phyloP scores from a whole-genome alignment of 495 filamentous ascomycete species.

The Trichoderma virens region DNA sequence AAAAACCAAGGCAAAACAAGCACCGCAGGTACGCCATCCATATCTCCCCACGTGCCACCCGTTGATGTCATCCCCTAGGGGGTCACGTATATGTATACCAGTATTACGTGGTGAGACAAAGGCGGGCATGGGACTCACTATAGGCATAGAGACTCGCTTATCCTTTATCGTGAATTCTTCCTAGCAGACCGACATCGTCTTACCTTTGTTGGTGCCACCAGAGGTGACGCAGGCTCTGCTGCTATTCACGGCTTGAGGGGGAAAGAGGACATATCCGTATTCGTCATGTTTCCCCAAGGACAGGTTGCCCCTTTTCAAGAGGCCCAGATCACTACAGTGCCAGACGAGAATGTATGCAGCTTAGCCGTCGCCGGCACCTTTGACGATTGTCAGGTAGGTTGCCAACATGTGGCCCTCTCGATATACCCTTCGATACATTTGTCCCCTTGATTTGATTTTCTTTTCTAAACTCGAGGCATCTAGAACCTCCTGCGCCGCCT shows the following conservation, averaged over 20 bases:
- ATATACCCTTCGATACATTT: not conserved
- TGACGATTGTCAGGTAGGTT: slow-evolving; percentile 77
- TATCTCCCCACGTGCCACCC: not conserved
- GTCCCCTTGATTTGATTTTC: not conserved
- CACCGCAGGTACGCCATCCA: slow-evolving; percentile 18
- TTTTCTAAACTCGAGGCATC: not conserved
- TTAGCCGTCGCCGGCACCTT: slow-evolving; percentile 79
- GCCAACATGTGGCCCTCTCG: not conserved
- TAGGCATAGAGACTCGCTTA: not conserved
- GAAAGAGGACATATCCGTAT: slow-evolving; percentile 90
- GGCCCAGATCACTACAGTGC: slow-evolving; percentile 87
- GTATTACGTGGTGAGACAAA: not conserved
- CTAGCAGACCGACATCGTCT: slow-evolving; percentile 64
- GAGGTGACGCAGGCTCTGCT: slow-evolving; percentile 88
- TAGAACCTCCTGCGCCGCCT: slow-evolving; percentile 87
- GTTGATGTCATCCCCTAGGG: not conserved
- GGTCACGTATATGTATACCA: not conserved
- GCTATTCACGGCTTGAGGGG: slow-evolving; percentile 95
- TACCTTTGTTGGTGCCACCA: slow-evolving; percentile 88
- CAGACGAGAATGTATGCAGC: slow-evolving; percentile 84
- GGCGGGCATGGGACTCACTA: not conserved
- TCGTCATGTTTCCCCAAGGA: slow-evolving; percentile 81
- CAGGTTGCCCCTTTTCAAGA: slow-evolving; percentile 80
- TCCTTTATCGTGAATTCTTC: slow-evolving; percentile 5
- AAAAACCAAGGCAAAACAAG: slow-evolving; percentile 70